phyloP scores from a whole-genome alignment of 192 early-diverging fungal genomes.

The Backusella morwellensis region DNA sequence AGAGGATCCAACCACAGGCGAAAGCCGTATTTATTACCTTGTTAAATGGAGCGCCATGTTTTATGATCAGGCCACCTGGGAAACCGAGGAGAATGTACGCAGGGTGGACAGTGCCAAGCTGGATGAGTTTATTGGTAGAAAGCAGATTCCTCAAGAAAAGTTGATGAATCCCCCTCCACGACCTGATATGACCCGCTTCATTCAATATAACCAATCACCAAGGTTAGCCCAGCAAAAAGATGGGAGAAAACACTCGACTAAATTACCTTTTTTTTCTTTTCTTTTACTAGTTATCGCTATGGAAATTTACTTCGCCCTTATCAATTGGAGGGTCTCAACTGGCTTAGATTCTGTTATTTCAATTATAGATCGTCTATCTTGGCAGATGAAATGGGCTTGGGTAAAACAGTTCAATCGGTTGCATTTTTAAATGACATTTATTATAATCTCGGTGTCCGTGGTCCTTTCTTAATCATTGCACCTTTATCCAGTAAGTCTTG shows the following conservation, averaged over 20 bases:
- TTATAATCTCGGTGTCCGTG: constrained; percentile 55
- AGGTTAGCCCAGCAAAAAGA: constrained; percentile 10
- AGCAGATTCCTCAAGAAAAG: constrained; percentile 56
- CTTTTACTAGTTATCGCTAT: constrained; percentile 51
- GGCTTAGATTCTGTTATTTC: constrained; percentile 80
- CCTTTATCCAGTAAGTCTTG: constrained; percentile 48
- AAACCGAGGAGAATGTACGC: constrained; percentile 49
- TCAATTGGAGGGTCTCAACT: constrained; percentile 84
- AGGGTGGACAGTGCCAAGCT: constrained; percentile 56
- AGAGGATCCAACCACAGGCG: constrained; percentile 44
- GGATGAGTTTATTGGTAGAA: constrained; percentile 62
- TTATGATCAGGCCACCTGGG: constrained; percentile 79
- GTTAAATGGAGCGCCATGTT: constrained; percentile 74
- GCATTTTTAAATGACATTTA: constrained; percentile 74
- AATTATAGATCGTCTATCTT: constrained; percentile 79
- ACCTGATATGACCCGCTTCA: constrained; percentile 48
- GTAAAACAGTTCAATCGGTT: constrained; percentile 83
- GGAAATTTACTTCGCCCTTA: constrained; percentile 70
- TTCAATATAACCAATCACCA: constrained; percentile 63
- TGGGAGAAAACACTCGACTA: background rate
- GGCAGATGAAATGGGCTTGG: constrained; percentile 94
- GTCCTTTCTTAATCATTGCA: constrained; percentile 72
- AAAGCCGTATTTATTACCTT: constrained; percentile 61
- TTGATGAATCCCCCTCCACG: constrained; percentile 37
- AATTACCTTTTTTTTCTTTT: background rate